phyloP scores from a whole-genome alignment of 495 filamentous ascomycete genomes.

The Aspergillus nanangensis region DNA sequence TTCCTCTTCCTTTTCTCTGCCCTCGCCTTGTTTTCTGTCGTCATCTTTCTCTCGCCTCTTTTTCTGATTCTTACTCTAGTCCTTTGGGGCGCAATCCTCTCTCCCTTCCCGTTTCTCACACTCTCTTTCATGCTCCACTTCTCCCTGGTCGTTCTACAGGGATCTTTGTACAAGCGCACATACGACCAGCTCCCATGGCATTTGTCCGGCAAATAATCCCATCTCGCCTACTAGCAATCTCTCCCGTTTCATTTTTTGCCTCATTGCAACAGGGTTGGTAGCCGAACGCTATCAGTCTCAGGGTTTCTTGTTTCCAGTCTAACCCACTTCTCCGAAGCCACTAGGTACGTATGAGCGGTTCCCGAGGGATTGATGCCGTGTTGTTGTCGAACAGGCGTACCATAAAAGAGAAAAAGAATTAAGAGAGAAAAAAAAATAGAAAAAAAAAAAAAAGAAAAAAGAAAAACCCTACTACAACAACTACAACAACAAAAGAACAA shows the following conservation, averaged over 20 bases:
- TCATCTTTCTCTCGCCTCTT: slow-evolving; percentile 9
- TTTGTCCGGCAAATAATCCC: slow-evolving; percentile 3
- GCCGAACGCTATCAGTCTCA: slow-evolving; percentile 21
- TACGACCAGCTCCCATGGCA: slow-evolving; percentile 3
- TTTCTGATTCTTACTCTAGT: slow-evolving; percentile 6
- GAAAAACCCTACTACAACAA: neutral
- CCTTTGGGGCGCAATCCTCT: neutral
- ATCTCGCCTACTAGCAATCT: slow-evolving; percentile 11
- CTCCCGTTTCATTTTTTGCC: slow-evolving; percentile 5
- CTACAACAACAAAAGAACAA: neutral
- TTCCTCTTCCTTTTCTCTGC: slow-evolving; percentile 7
- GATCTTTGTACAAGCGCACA: neutral
- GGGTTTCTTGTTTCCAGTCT: slow-evolving; percentile 17
- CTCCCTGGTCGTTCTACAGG: slow-evolving; percentile 3
- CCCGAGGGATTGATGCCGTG: slow-evolving; percentile 7
- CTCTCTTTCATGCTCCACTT: no score
- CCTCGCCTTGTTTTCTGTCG: slow-evolving; percentile 6
- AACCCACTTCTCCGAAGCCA: neutral
- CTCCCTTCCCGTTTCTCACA: neutral
- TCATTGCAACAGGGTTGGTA: slow-evolving; percentile 19
- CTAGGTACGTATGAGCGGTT: slow-evolving; percentile 15
- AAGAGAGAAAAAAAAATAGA: neutral
- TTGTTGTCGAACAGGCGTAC: neutral
- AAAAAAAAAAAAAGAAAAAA: slow-evolving; percentile 1
- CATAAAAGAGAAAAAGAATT: slow-evolving; percentile 1